phyloP scores from a whole-genome alignment of 2,329 filamentous ascomycete species.

The Cladophialophora psammophila region DNA sequence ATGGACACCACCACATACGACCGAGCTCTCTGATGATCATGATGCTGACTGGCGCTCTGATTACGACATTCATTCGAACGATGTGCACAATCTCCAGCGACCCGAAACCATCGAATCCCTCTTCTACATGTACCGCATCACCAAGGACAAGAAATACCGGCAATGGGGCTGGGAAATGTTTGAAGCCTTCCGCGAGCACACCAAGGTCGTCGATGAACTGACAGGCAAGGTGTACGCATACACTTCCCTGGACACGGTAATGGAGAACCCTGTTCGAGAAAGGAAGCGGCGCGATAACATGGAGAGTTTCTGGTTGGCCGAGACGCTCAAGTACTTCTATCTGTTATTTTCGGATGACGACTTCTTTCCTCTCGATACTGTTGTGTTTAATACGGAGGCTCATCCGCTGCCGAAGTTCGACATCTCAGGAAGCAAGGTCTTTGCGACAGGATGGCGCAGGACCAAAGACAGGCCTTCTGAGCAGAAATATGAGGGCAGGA shows the following conservation, averaged over 20 bases:
- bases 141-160: conserved; percentile 84
- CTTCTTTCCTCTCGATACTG: conserved; percentile 67
- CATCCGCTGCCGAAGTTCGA: conserved; percentile 90
- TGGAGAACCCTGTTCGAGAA: conserved; percentile 34
- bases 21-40: conserved; percentile 50
- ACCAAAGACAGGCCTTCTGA: conserved; percentile 11
- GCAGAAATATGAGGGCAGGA: background rate
- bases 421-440: conserved; percentile 69
- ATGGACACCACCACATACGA: conserved; percentile 62
- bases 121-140: conserved; percentile 99
- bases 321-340: conserved; percentile 98
- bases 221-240: conserved; percentile 38
- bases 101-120: conserved; percentile 96
- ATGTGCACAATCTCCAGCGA: conserved; percentile 90
- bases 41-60: conserved; percentile 77
- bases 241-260: conserved; percentile 35
- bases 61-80: conserved; percentile 78
- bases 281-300: conserved; percentile 74
- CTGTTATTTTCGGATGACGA: conserved; percentile 79
- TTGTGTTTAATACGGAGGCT: conserved; percentile 96
- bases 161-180: conserved; percentile 99
- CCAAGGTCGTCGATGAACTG: conserved; percentile 74
- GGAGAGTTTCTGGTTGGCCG: conserved; percentile 99
- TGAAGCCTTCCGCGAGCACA: conserved; percentile 85
- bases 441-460: conserved; percentile 78